Evolutionary conservation across 2,329 filamentous ascomycete genomes (phyloP).

Genomic region (Pseudocercospora cruenta): DNA sequence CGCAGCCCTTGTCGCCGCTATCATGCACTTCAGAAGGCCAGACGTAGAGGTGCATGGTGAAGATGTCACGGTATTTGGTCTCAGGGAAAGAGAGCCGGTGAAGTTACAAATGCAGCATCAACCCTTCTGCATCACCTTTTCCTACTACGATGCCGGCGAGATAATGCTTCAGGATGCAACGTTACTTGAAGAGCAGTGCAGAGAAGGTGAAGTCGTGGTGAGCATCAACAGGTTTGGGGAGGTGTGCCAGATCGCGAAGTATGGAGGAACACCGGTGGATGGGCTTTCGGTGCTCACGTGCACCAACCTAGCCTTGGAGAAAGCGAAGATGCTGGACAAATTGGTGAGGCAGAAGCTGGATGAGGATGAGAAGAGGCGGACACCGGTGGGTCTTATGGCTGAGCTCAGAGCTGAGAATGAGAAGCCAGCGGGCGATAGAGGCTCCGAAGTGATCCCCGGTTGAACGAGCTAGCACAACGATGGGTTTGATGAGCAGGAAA

Average conservation of each 20-base stretch:
- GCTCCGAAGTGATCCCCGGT: neutral
- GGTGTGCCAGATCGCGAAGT: conserved; percentile 87
- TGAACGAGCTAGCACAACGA: neutral
- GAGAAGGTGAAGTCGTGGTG: conserved; percentile 74
- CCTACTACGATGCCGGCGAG: conserved; percentile 74
- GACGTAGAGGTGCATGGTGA: conserved; percentile 87
- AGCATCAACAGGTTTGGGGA: conserved; percentile 89
- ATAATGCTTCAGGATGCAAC: conserved; percentile 73
- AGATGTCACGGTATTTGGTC: conserved; percentile 78
- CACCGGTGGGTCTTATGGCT: conserved; percentile 76
- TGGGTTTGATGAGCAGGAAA: neutral
- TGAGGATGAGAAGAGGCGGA: conserved; percentile 75
- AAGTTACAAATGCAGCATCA: conserved; percentile 87
- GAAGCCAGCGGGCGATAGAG: conserved; percentile 20
- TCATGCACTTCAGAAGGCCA: conserved; percentile 88
- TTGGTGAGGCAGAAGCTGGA: conserved; percentile 73
- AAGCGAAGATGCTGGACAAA: conserved; percentile 77
- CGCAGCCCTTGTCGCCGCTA: conserved; percentile 81
- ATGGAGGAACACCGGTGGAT: conserved; percentile 81
- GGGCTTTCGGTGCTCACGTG: conserved; percentile 77
- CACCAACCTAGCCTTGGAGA: conserved; percentile 72
- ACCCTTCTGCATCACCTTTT: conserved; percentile 88
- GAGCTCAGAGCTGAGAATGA: conserved; percentile 86
- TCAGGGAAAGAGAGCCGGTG: conserved; percentile 86
- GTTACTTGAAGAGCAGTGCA: conserved; percentile 74